These are phyloP conservation scores for Haberlea rhodopensis DNA, from an alignment of 257 asterid species.

Conservation along the genomic window DNA sequence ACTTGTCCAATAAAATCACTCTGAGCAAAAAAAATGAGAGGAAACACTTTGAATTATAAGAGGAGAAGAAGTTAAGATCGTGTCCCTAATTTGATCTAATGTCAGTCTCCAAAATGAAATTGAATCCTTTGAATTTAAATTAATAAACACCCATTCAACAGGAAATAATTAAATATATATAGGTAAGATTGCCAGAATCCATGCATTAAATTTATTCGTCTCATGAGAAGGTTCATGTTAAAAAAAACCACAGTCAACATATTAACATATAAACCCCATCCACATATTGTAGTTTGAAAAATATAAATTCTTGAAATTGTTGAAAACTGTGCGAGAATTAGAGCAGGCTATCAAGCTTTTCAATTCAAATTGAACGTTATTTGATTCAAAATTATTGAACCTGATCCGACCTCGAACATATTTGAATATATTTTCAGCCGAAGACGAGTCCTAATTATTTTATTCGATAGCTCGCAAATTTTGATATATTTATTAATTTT, in stretches of 20 bases:
- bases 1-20: slow-evolving; percentile 73
- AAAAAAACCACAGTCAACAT: not conserved
- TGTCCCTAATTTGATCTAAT: slow-evolving; percentile 3
- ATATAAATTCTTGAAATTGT: too few species aligned
- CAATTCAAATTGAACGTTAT: too few species aligned
- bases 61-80: slow-evolving; percentile 1
- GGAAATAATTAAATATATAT: not conserved
- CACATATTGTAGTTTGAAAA: too few species aligned
- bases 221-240: not conserved
- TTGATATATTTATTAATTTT: too few species aligned
- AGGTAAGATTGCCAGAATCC: slow-evolving; percentile 8
- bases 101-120: not conserved
- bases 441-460: too few species aligned
- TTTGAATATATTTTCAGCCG: too few species aligned
- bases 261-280: slow-evolving; percentile 3
- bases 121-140: slow-evolving; percentile 8
- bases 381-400: too few species aligned
- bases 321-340: too few species aligned
- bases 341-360: too few species aligned
- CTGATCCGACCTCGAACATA: too few species aligned
- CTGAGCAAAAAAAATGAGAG: slow-evolving; percentile 43
- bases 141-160: not conserved
- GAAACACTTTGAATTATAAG: slow-evolving; percentile 31
- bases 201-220: slow-evolving; percentile 7
- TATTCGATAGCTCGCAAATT: too few species aligned